Evolutionary conservation across 768 basidiomycete species (phyloP).

Genomic region (Neoboletus subvelutipes): DNA sequence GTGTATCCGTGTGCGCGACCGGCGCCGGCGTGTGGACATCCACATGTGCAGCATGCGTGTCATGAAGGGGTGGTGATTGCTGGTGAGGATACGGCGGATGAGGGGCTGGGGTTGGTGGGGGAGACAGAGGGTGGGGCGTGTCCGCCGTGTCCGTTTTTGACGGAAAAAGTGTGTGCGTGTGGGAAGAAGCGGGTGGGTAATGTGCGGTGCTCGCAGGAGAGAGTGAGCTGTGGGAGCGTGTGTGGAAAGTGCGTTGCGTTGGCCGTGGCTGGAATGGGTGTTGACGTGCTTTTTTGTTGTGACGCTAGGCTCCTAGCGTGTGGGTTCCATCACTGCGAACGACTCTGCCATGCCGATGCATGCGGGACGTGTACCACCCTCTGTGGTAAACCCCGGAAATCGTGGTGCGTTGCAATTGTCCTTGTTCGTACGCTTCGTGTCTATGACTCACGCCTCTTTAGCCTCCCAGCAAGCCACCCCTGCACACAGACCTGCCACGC

Average conservation of each 20-base stretch:
- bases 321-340: slow-evolving; percentile 87
- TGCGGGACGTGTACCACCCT: slow-evolving; percentile 75
- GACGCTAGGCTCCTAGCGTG: slow-evolving; percentile 61
- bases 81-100: slow-evolving; percentile 26
- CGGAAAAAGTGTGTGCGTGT: slow-evolving; percentile 81
- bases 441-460: slow-evolving; percentile 20
- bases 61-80: slow-evolving; percentile 59
- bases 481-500: slow-evolving; percentile 85
- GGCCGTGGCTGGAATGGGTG: background rate
- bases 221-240: slow-evolving; percentile 75
- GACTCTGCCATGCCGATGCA: slow-evolving; percentile 75
- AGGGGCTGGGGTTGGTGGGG: slow-evolving; percentile 14
- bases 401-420: slow-evolving; percentile 54
- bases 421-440: background rate
- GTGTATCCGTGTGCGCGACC: slow-evolving; percentile 75
- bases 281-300: background rate
- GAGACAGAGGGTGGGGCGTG: slow-evolving; percentile 39
- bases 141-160: slow-evolving; percentile 86
- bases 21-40: slow-evolving; percentile 78
- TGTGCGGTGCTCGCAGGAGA: slow-evolving; percentile 77
- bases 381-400: slow-evolving; percentile 85
- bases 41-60: slow-evolving; percentile 72
- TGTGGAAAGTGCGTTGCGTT: slow-evolving; percentile 68
- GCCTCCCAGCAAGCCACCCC: slow-evolving; percentile 69
- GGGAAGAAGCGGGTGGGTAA: slow-evolving; percentile 81